These are phyloP conservation scores for Phyllosticta citriasiana DNA, from an alignment of 2,329 filamentous ascomycete species.

Conservation along the genomic window DNA sequence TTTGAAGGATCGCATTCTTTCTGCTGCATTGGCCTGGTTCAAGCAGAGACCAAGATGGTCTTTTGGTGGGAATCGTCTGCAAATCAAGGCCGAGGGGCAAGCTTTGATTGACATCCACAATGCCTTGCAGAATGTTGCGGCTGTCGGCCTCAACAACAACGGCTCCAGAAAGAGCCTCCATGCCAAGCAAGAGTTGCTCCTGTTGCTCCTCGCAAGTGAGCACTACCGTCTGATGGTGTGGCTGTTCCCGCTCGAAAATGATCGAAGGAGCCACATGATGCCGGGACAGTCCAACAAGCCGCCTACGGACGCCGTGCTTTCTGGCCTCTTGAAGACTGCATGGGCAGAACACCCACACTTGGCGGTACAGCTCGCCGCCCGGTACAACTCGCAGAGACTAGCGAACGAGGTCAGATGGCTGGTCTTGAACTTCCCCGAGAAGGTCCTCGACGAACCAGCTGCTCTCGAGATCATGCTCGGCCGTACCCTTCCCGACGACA, in stretches of 20 bases:
- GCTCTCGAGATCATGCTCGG: slow-evolving; percentile 76
- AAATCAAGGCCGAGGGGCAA: slow-evolving; percentile 85
- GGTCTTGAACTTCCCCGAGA: slow-evolving; percentile 73
- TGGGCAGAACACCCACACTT: slow-evolving; percentile 80
- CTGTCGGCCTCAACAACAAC: slow-evolving; percentile 41
- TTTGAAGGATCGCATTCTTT: slow-evolving; percentile 80
- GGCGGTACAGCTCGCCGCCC: slow-evolving; percentile 71
- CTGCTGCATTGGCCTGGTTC: slow-evolving; percentile 85
- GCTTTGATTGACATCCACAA: slow-evolving; percentile 65
- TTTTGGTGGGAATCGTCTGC: slow-evolving; percentile 85
- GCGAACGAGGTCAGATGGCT: slow-evolving; percentile 68
- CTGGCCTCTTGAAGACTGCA: slow-evolving; percentile 64
- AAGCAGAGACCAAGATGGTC: slow-evolving; percentile 58
- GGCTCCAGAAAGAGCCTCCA: slow-evolving; percentile 56
- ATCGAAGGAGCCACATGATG: slow-evolving; percentile 43
- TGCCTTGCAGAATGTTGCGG: slow-evolving; percentile 54
- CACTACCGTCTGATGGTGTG: slow-evolving; percentile 76
- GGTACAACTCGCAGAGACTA: slow-evolving; percentile 68
- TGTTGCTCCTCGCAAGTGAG: slow-evolving; percentile 74
- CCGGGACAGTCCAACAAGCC: slow-evolving; percentile 34
- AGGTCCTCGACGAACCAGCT: slow-evolving; percentile 69
- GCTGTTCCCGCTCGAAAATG: slow-evolving; percentile 68
- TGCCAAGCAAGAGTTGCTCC: slow-evolving; percentile 73
- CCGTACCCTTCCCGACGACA: slow-evolving; percentile 62
- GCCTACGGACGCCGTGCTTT: slow-evolving; percentile 39